Conservation (phyloP, 1,284 basidiomycete species). For the Rugosomyces carneus region DNA sequence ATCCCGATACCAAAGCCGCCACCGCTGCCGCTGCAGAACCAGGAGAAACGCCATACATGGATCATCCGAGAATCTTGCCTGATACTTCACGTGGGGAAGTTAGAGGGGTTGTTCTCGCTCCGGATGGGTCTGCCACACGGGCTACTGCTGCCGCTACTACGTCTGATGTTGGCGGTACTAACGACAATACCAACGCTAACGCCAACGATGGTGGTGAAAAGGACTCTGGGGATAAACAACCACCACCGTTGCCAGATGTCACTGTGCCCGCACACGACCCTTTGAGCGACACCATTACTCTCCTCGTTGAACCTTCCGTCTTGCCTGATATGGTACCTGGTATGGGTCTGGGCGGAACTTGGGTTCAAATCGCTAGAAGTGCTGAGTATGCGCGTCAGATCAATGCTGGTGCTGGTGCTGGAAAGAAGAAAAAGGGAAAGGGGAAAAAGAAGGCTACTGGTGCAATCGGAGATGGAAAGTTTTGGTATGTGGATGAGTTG, state of each 20-base stretch:
- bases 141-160: neutral
- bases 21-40: too few relatives aligned
- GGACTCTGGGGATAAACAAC: too few relatives aligned
- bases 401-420: conserved; percentile 9
- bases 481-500: conserved; percentile 44
- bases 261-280: conserved; percentile 37
- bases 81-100: conserved; percentile 38
- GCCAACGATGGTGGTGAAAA: neutral
- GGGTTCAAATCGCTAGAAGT: conserved; percentile 50
- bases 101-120: conserved; percentile 12
- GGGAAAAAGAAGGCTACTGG: conserved; percentile 22
- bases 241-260: neutral
- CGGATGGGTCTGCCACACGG: neutral
- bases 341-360: conserved; percentile 53
- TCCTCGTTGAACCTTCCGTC: conserved; percentile 44
- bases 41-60: conserved; percentile 25
- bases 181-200: neutral
- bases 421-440: conserved; percentile 18
- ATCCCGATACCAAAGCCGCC: neutral
- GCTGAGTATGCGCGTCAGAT: conserved; percentile 12
- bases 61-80: conserved; percentile 29
- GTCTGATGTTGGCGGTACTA: too few relatives aligned
- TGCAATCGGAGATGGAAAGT: conserved; percentile 15
- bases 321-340: conserved; percentile 40
- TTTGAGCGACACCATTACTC: conserved; percentile 44